These are phyloP conservation scores for Cyberlindnera japonica DNA, from an alignment of 805 yeast species.

Conservation along the genomic window DNA sequence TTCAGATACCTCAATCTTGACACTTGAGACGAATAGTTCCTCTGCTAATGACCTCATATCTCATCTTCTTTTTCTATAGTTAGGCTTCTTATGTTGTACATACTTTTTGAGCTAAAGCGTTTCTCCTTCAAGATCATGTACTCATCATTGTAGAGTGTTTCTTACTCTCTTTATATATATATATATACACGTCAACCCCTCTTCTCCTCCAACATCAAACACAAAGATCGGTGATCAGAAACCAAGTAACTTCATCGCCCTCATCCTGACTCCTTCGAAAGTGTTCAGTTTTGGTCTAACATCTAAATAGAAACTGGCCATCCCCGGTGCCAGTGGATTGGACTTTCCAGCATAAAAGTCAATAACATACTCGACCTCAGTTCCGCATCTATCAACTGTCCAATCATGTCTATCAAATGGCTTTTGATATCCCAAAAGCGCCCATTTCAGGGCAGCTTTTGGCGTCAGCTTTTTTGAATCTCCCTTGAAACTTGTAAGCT, in stretches of 20 bases:
- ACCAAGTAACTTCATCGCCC: conserved; percentile 64
- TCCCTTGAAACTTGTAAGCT: conserved; percentile 83
- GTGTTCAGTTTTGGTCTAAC: conserved; percentile 89
- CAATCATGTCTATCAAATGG: conserved; percentile 98
- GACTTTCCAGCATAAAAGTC: conserved; percentile 74
- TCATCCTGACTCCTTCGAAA: conserved; percentile 72
- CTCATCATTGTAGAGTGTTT: too few relatives aligned
- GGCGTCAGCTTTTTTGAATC: conserved; percentile 85
- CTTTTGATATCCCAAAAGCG: conserved; percentile 60
- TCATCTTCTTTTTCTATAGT: too few relatives aligned
- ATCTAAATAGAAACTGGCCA: conserved; percentile 71
- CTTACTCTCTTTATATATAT: background rate
- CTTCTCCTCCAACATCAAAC: background rate
- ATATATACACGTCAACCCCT: background rate
- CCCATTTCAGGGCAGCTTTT: conserved; percentile 63
- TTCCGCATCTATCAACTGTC: conserved; percentile 84
- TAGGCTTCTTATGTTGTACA: too few relatives aligned
- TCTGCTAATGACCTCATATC: conserved; percentile 1
- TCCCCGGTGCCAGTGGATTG: conserved; percentile 39
- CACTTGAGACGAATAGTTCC: too few relatives aligned
- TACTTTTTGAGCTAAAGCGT: too few relatives aligned
- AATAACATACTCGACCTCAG: conserved; percentile 80
- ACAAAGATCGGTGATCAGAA: conserved; percentile 21
- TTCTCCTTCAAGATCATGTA: too few relatives aligned
- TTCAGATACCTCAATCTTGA: too few relatives aligned